Conservation (phyloP, 495 filamentous ascomycete genomes). For the Tuber umbilicatum region DNA sequence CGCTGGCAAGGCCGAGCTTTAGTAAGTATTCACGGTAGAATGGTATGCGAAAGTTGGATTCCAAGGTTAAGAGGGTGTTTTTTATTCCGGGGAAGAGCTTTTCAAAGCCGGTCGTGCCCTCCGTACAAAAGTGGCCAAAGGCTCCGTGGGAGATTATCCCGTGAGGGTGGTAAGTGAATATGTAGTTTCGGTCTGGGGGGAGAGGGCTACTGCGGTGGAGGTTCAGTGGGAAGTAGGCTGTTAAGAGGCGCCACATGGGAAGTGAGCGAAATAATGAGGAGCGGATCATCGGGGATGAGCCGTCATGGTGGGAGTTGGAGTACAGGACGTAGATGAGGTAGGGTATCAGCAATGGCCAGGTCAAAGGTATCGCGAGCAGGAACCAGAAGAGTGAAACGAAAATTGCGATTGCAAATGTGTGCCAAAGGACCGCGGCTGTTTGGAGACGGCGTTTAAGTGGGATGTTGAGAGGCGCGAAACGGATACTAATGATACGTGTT, state of each 20-base stretch:
- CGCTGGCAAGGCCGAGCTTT: conserved; percentile 74
- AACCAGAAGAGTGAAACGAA: conserved; percentile 80
- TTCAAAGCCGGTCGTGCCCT: conserved; percentile 61
- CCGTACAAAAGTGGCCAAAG: conserved; percentile 85
- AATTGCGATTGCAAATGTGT: conserved; percentile 73
- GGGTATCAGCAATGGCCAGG: conserved; percentile 86
- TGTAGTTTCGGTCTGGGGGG: conserved; percentile 80
- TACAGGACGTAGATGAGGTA: conserved; percentile 79
- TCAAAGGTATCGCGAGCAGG: conserved; percentile 78
- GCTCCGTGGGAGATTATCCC: conserved; percentile 95
- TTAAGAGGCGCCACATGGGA: conserved; percentile 81
- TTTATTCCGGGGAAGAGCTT: conserved; percentile 92
- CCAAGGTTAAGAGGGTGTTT: conserved; percentile 84
- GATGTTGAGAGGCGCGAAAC: conserved; percentile 81
- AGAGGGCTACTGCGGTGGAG: conserved; percentile 79
- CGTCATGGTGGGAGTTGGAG: conserved; percentile 67
- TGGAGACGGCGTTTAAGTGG: conserved; percentile 80
- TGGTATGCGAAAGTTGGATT: conserved; percentile 88
- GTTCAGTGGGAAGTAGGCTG: conserved; percentile 80
- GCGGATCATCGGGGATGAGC: conserved; percentile 60
- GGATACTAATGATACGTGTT: conserved; percentile 49
- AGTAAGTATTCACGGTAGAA: conserved; percentile 90
- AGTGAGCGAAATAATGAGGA: conserved; percentile 65
- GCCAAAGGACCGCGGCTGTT: conserved; percentile 75
- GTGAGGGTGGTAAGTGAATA: conserved; percentile 96